These are phyloP conservation scores for Xylariaceae sp. DNA, from an alignment of 2,329 filamentous ascomycete genomes.

Conservation along the genomic window DNA sequence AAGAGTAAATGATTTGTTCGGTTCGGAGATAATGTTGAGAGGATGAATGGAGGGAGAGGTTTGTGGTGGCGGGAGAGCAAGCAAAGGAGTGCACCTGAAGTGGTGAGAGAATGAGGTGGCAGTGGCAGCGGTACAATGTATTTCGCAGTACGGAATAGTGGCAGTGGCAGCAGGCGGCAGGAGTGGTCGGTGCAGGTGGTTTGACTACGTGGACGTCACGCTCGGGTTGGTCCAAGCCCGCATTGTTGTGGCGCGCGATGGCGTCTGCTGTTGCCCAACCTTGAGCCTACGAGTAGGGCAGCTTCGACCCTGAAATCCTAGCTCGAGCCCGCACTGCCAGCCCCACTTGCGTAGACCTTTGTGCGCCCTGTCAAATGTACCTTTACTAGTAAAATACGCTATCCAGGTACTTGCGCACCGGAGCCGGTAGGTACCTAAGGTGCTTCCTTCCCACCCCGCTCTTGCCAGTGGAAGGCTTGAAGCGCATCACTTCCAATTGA, in stretches of 20 bases:
- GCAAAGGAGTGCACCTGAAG: neutral
- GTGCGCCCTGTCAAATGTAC: too few relatives aligned
- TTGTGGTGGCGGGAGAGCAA: slow-evolving; percentile 4
- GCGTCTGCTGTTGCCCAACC: neutral
- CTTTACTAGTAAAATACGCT: too few relatives aligned
- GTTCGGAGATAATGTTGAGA: neutral
- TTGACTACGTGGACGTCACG: slow-evolving; percentile 14
- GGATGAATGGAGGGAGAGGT: slow-evolving; percentile 1
- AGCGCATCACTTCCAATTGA: too few relatives aligned
- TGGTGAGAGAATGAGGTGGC: slow-evolving; percentile 13
- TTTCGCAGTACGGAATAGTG: too few relatives aligned
- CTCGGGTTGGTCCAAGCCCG: slow-evolving; percentile 6
- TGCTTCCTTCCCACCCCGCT: too few relatives aligned
- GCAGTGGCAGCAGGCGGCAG: too few relatives aligned
- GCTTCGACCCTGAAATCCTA: too few relatives aligned
- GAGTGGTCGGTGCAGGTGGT: neutral
- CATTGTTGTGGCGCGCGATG: neutral
- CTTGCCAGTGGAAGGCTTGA: too few relatives aligned
- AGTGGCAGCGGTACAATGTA: neutral
- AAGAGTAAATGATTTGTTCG: neutral
- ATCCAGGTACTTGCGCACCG: too few relatives aligned
- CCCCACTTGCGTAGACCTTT: too few relatives aligned
- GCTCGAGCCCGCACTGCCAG: too few relatives aligned
- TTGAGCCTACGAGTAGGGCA: neutral
- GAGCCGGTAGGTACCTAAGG: too few relatives aligned